Base-by-base conservation (phyloP, 768 basidiomycete genomes). In the Rhodotorula babjevae region DNA sequence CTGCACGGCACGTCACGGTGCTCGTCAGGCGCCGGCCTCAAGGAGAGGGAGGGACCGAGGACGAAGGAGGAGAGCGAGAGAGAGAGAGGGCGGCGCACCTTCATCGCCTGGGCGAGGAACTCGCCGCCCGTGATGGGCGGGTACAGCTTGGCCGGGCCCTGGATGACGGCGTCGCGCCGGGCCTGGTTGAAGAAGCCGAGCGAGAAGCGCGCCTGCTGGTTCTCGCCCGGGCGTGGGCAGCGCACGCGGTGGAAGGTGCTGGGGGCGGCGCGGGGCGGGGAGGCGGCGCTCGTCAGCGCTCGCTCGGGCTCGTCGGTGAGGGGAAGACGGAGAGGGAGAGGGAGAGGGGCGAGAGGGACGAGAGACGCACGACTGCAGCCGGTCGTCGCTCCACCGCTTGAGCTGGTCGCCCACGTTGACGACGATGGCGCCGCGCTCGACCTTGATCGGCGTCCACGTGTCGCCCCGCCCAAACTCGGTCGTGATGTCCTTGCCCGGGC, bases 101-200 rank as follows among this genome's bases (percentile, higher is more conserved):
- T 65, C 73, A 79, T 74, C 16, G 79, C 79, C 31, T 79, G 74
- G 1, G 79, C 78, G 57, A 79, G 77, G 71, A 79, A 79, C 46
- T 79, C 65, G 19, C 70, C 75, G 7, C 79, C 79, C 29, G 77
- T 79, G 56, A 79, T 78, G 29, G 71, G 59, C 7, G 73, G 71
- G 62, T 79, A 79, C 4, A 40, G 59, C 68, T 79, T 79, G 25
- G 64, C 27, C 25, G 79, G 79, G 12, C 78, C 79, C 61, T 80
- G 78, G 46, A 80, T 79, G 46, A 79, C 68, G 25, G 65, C 72
- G 44, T 68, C 49, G 46, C 71, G 65, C 15, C 76, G 44, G 10
- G 79, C 79, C 61, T 79, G 79, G 67, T 80, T 79, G 76, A 80
- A 79, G 72, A 78, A 79, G 0, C 78, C 79, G 52, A 80, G 78